Percentiles rank a stretch among this genome's conserved stretches.
These are phyloP conservation scores for Trichoderma koningii DNA, from an alignment of 2,329 filamentous ascomycete genomes.

Conservation along the genomic window DNA sequence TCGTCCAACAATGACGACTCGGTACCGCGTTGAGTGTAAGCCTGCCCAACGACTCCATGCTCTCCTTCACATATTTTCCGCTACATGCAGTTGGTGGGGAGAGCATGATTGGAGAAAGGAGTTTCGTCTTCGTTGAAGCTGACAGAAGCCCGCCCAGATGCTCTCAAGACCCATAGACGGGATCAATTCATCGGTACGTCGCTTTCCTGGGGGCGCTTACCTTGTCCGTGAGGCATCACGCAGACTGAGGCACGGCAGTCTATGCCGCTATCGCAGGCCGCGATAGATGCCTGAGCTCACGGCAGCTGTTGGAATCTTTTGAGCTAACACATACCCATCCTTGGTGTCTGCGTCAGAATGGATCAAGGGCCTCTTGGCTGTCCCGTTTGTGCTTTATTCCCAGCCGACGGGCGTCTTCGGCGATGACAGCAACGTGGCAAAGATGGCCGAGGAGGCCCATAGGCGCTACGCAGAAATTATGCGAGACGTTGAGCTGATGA, in stretches of 20 bases:
- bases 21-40: conserved; percentile 75
- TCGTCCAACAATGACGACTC: conserved; percentile 55
- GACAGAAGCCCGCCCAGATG: conserved; percentile 47
- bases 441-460: conserved; percentile 79
- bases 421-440: conserved; percentile 63
- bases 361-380: conserved; percentile 92
- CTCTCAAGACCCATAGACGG: conserved; percentile 79
- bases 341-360: conserved; percentile 62
- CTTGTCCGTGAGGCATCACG: background rate
- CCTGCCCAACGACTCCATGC: conserved; percentile 28
- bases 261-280: too few species aligned
- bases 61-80: conserved; percentile 4
- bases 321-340: background rate
- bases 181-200: conserved; percentile 79
- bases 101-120: background rate
- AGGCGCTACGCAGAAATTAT: conserved; percentile 93
- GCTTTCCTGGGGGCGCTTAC: background rate
- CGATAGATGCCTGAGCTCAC: too few species aligned
- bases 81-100: background rate
- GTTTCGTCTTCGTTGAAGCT: background rate
- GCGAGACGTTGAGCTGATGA: conserved; percentile 86
- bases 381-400: conserved; percentile 94
- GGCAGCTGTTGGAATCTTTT: background rate
- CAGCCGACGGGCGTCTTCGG: conserved; percentile 89
- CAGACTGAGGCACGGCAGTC: too few species aligned